Evolutionary conservation across 2,329 filamentous ascomycete genomes (phyloP).

Genomic region (Cordyceps pruinosa): DNA sequence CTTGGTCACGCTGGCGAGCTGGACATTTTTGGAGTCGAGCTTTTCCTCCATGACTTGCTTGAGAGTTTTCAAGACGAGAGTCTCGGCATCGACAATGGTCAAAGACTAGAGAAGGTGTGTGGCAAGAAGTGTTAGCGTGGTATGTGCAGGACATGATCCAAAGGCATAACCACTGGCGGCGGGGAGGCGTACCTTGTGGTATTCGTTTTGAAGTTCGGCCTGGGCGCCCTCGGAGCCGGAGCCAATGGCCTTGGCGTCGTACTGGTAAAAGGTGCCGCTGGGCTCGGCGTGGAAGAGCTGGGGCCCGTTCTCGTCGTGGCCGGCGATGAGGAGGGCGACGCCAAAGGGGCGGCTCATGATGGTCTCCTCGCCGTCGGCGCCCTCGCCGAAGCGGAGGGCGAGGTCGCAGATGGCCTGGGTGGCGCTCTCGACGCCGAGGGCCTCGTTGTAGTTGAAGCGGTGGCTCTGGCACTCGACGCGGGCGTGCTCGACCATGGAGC

Average conservation of each 20-base stretch:
- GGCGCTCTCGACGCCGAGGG: conserved; percentile 90
- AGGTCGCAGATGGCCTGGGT: conserved; percentile 98
- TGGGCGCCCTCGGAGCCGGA: conserved; percentile 96
- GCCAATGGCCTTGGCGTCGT: conserved; percentile 97
- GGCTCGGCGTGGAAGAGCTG: conserved; percentile 97
- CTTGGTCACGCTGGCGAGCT: conserved; percentile 94
- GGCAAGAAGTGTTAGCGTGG: conserved; percentile 10
- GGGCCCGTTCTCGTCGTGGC: conserved; percentile 94
- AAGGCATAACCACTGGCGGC: not conserved
- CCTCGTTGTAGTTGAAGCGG: conserved; percentile 96
- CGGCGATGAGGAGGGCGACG: conserved; percentile 91
- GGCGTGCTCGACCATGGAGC: conserved; percentile 97
- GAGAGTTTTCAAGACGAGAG: conserved; percentile 89
- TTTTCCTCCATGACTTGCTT: conserved; percentile 99
- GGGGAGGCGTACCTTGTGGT: conserved; percentile 65
- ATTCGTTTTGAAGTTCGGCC: conserved; percentile 96
- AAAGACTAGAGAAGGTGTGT: conserved; percentile 64
- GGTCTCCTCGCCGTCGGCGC: conserved; percentile 94
- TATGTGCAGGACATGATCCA: not conserved
- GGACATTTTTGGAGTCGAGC: conserved; percentile 96
- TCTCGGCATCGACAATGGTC: conserved; percentile 87
- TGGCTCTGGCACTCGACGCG: conserved; percentile 97
- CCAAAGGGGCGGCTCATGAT: conserved; percentile 98
- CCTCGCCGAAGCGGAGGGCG: conserved; percentile 92
- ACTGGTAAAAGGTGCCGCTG: conserved; percentile 96